Percentiles rank a stretch among this genome's conserved stretches.
Evolutionary conservation across 2,329 filamentous ascomycete species (phyloP).

Genomic region (Catunica adiposa): DNA sequence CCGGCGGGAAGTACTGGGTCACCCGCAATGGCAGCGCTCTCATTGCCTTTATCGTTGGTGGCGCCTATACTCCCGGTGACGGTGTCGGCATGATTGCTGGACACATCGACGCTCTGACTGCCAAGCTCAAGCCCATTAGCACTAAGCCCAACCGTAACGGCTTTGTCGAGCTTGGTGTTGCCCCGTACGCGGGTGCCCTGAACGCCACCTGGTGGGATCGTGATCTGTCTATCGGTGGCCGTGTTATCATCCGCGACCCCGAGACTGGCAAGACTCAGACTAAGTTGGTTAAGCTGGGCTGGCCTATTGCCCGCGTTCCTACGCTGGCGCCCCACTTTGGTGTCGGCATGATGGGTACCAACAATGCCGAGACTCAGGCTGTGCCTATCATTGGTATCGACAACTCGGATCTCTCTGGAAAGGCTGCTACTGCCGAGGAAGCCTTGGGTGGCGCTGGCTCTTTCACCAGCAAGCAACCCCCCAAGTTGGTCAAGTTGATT

Average conservation of each 20-base stretch:
- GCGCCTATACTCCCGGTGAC: slow-evolving; percentile 66
- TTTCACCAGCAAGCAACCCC: slow-evolving; percentile 72
- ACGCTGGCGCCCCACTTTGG: slow-evolving; percentile 92
- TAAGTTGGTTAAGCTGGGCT: slow-evolving; percentile 78
- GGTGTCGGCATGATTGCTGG: slow-evolving; percentile 79
- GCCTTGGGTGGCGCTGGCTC: slow-evolving; percentile 47
- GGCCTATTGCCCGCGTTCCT: slow-evolving; percentile 85
- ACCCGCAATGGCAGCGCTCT: slow-evolving; percentile 73
- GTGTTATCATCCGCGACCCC: slow-evolving; percentile 65
- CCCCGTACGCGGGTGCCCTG: slow-evolving; percentile 77
- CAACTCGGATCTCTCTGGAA: slow-evolving; percentile 38
- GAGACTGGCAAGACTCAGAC: slow-evolving; percentile 58
- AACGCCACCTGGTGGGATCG: slow-evolving; percentile 95
- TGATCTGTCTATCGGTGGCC: slow-evolving; percentile 77
- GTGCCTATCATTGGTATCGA: slow-evolving; percentile 88
- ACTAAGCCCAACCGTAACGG: slow-evolving; percentile 70
- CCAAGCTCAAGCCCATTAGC: slow-evolving; percentile 79
- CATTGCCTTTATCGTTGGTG: slow-evolving; percentile 72
- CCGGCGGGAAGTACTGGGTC: slow-evolving; percentile 77
- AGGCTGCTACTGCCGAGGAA: slow-evolving; percentile 16
- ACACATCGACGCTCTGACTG: slow-evolving; percentile 83
- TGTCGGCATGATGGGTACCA: slow-evolving; percentile 46
- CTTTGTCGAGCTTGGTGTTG: slow-evolving; percentile 77
- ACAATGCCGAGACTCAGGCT: slow-evolving; percentile 83
- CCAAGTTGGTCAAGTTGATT: slow-evolving; percentile 70